Evolutionary conservation across 345 rosid species (phyloP).

Genomic region (Eucalyptus globulus): DNA sequence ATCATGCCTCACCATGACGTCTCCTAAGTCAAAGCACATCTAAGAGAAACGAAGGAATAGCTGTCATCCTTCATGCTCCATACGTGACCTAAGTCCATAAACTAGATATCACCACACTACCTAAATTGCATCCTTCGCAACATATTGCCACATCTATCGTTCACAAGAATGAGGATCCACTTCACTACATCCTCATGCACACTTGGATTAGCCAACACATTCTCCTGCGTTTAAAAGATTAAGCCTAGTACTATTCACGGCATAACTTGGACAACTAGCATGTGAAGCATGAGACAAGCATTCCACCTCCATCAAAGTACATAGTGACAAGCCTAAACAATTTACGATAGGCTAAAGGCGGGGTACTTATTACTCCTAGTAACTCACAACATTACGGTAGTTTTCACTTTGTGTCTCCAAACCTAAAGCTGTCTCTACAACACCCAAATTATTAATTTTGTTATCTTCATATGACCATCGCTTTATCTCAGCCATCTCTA

Average conservation of each 20-base stretch:
- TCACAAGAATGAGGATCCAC: not conserved
- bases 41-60: not conserved
- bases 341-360: not conserved
- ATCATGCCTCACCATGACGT: not conserved
- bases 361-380: not conserved
- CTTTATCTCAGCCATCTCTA: not conserved
- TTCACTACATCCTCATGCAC: not conserved
- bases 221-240: not conserved
- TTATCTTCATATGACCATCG: not conserved
- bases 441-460: not conserved
- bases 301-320: not conserved
- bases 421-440: not conserved
- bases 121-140: not conserved
- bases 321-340: not conserved
- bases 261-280: not conserved
- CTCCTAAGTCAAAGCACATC: not conserved
- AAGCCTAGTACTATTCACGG: not conserved
- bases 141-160: rapidly evolving
- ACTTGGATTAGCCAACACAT: not conserved
- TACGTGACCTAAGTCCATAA: not conserved
- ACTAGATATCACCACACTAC: not conserved
- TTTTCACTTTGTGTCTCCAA: not conserved
- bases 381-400: not conserved
- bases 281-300: not conserved
- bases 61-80: not conserved